Evolutionary conservation across 129 eudicot species (phyloP).

Genomic region (Gnaphalium uliginosum): DNA sequence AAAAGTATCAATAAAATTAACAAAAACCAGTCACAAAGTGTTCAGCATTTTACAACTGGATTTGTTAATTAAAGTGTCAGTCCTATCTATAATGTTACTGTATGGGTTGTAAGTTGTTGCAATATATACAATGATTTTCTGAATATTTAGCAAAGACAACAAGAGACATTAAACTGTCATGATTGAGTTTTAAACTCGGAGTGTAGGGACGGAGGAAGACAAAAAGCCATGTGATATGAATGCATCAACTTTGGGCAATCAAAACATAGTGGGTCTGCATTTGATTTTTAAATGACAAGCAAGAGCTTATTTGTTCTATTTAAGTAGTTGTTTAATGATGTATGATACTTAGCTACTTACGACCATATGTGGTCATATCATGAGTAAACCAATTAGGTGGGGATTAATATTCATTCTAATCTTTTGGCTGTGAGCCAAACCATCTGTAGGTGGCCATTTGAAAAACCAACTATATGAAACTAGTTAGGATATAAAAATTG

Average conservation of each 20-base stretch:
- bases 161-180: not conserved
- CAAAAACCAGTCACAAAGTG: no score
- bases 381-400: not conserved
- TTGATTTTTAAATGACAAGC: not conserved
- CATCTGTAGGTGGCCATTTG: no score
- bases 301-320: constrained; percentile 23
- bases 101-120: no score
- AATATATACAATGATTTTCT: constrained; percentile 11
- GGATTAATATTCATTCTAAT: no score
- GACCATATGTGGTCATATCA: not conserved
- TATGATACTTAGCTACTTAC: not conserved
- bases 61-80: no score
- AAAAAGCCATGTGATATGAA: constrained; percentile 23
- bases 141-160: not conserved
- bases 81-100: no score
- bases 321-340: constrained; percentile 9
- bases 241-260: not conserved
- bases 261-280: constrained; percentile 24
- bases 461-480: no score
- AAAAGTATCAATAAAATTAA: no score
- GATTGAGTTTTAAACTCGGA: constrained; percentile 15
- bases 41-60: no score
- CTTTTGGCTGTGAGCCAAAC: no score
- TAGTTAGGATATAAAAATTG: not conserved
- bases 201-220: constrained; percentile 19